phyloP scores from a whole-genome alignment of 1,284 basidiomycete genomes.

The Cerrena zonata region DNA sequence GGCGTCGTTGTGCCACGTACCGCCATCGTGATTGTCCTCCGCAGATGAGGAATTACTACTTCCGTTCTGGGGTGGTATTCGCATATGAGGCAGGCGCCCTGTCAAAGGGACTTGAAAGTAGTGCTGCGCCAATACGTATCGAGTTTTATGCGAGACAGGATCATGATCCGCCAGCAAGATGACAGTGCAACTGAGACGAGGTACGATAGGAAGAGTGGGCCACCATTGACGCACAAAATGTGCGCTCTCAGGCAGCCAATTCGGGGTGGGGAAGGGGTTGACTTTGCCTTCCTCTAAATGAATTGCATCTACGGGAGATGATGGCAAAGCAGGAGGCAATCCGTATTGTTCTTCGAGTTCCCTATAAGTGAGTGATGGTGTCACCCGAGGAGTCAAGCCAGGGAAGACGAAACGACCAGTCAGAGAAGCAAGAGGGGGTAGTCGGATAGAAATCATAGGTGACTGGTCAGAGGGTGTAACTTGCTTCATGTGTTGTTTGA shows the following conservation, averaged over 20 bases:
- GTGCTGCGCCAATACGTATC: conserved; percentile 68
- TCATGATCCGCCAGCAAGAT: conserved; percentile 59
- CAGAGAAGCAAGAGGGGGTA: conserved; percentile 21
- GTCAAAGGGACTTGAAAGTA: conserved; percentile 58
- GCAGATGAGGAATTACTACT: not conserved
- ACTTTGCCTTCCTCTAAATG: not conserved
- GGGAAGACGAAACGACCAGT: conserved; percentile 27
- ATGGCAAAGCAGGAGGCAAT: not conserved
- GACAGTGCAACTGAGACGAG: conserved; percentile 66
- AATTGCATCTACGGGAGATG: not conserved
- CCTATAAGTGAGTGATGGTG: too few species aligned
- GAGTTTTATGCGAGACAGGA: conserved; percentile 46
- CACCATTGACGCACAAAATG: conserved; percentile 77
- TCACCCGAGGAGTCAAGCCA: conserved; percentile 1
- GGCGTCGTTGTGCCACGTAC: not conserved
- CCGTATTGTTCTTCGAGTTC: too few species aligned
- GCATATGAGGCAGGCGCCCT: not conserved
- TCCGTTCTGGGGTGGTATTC: not conserved
- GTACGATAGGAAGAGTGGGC: conserved; percentile 56
- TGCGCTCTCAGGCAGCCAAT: conserved; percentile 64
- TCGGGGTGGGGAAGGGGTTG: conserved; percentile 23
- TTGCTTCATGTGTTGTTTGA: conserved; percentile 34
- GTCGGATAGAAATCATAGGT: conserved; percentile 31
- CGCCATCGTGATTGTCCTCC: not conserved
- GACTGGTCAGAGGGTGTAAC: conserved; percentile 22